phyloP scores from a whole-genome alignment of 2,329 filamentous ascomycete genomes.

The Hypomyces rosellus region DNA sequence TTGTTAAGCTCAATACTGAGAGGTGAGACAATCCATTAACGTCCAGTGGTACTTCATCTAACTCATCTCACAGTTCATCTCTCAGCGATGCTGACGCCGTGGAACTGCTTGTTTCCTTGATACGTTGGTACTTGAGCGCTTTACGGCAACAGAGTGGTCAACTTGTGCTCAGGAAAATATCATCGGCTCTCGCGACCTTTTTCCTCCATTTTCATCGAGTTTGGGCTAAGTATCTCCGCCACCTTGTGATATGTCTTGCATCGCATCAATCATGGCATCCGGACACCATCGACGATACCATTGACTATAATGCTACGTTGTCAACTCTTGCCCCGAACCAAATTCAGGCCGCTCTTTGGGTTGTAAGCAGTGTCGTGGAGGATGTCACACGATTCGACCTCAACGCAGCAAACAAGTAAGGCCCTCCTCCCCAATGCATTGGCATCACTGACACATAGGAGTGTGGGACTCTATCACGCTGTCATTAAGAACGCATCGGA shows the following conservation, averaged over 20 bases:
- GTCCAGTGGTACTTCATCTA: background rate
- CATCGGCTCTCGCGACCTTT: constrained; percentile 69
- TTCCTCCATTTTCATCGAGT: constrained; percentile 63
- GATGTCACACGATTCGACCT: constrained; percentile 53
- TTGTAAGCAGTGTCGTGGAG: constrained; percentile 38
- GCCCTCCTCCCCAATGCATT: constrained; percentile 22
- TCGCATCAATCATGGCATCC: constrained; percentile 19
- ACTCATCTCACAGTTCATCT: constrained; percentile 30
- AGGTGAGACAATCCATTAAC: constrained; percentile 45
- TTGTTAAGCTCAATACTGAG: constrained; percentile 90
- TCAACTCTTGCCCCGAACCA: constrained; percentile 40
- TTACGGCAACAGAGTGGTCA: constrained; percentile 45
- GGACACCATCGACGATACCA: constrained; percentile 20
- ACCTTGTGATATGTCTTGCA: constrained; percentile 51
- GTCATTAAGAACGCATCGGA: constrained; percentile 37
- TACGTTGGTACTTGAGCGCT: constrained; percentile 56
- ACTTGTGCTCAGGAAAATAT: constrained; percentile 66
- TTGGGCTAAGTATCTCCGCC: constrained; percentile 61
- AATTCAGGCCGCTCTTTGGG: constrained; percentile 56
- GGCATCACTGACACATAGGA: constrained; percentile 18
- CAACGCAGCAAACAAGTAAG: constrained; percentile 51
- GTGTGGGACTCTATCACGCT: constrained; percentile 32
- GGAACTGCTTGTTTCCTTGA: constrained; percentile 53
- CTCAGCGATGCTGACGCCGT: constrained; percentile 52
- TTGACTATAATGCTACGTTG: constrained; percentile 40